Evolutionary conservation across 768 basidiomycete species (phyloP).

Genomic region (Phylloporus scabripes): DNA sequence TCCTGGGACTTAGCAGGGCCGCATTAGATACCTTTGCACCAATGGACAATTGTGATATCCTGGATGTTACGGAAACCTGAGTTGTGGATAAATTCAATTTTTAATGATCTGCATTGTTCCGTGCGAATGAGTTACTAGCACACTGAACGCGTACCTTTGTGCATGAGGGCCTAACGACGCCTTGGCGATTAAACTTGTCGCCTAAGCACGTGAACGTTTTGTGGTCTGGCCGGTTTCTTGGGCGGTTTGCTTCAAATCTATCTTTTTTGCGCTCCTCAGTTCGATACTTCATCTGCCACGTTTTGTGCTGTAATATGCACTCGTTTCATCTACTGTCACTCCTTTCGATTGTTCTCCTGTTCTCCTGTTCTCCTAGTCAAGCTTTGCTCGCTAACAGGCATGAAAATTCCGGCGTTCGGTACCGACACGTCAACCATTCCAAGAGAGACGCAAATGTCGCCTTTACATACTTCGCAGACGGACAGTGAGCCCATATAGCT

Average conservation of each 20-base stretch:
- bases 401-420: slow-evolving; percentile 9
- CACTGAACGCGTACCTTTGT: not conserved
- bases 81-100: not conserved
- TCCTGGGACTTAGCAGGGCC: not conserved
- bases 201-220: not conserved
- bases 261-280: not conserved
- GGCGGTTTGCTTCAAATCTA: too few relatives aligned
- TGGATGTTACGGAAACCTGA: not conserved
- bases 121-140: not conserved
- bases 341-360: slow-evolving; percentile 17
- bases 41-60: not conserved
- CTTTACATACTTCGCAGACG: slow-evolving; percentile 28
- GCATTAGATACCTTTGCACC: slow-evolving; percentile 18
- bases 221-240: not conserved
- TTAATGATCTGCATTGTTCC: not conserved
- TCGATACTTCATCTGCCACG: slow-evolving; percentile 1
- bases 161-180: too few relatives aligned
- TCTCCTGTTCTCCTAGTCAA: slow-evolving; percentile 8
- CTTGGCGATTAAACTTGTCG: too few relatives aligned
- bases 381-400: slow-evolving; percentile 11
- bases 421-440: not conserved
- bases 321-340: slow-evolving; percentile 23
- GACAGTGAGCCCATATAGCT: slow-evolving; percentile 16
- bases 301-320: slow-evolving; percentile 21
- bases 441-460: slow-evolving; percentile 16